Evolutionary conservation across 306 rosid genomes (phyloP), one percentile per base, ranked within the genome.

Genomic region (Rosa lucieae): DNA sequence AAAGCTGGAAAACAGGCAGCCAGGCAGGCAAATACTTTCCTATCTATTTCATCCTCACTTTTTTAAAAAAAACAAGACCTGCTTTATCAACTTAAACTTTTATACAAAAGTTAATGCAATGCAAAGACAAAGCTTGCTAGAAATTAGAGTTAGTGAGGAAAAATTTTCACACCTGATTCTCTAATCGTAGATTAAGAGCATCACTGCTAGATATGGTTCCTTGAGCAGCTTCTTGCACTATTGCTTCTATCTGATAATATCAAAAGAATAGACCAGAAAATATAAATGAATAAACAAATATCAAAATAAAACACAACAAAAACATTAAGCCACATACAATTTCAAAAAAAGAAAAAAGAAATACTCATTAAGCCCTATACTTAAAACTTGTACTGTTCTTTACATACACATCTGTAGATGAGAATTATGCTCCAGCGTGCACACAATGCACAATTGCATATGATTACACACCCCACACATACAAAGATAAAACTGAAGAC

Each of bases 141-240:
- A 59, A 44, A 49, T 56, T 47, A 39, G 42, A 61, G 43, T 47
- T 18, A 8, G 21, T 43, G 72, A 76, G 49, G 11, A 49, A 77
- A 43, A 62, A 14, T 70, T 26, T 32, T 48, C 70, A 69, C 76
- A 94, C 99, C 97, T 92, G 97, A 88, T 84, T 81, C 61, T 94
- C 97, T 90, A 92, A 86, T 49, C 81, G 83, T 65, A 94, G 83
- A 87, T 94, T 85, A 84, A 94, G 95, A 79, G 92, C 94, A 35
- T 72, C 86, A 70, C 40, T 62, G n/a, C 78, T 90, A 80, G 91
- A 88, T 78, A 92, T 85, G 79, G 83, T 82, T 72, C 98, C 99
- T 56, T 87, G 82, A 78, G 96, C 97, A 32, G 79, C 84, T 82
- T 91, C 94, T 82, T 91, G 98, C 82, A 83, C 89, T 56, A 95